Evolutionary conservation across 2,329 filamentous ascomycete species (phyloP).

Genomic region (Apiospora arundinis): DNA sequence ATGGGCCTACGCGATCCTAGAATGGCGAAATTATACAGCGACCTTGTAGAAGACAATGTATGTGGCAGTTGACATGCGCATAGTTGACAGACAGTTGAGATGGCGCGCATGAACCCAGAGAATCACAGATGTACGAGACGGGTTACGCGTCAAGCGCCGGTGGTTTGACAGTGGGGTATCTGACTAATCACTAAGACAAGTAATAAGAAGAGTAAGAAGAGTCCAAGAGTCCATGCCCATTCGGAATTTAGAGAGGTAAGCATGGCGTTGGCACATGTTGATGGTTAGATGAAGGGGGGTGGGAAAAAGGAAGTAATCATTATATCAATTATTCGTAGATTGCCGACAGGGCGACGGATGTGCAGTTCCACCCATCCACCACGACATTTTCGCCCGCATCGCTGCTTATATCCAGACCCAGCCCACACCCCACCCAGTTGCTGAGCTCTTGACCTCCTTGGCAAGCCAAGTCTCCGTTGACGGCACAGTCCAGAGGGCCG

Average conservation of each 20-base stretch:
- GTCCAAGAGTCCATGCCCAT: neutral
- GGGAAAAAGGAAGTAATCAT: neutral
- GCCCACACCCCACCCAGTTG: slow-evolving; percentile 39
- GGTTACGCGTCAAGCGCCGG: slow-evolving; percentile 18
- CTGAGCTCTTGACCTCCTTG: slow-evolving; percentile 28
- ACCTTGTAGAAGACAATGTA: neutral
- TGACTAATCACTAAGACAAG: slow-evolving; percentile 2
- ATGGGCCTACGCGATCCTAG: neutral
- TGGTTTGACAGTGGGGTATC: slow-evolving; percentile 8
- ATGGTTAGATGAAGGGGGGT: neutral
- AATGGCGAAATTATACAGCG: neutral
- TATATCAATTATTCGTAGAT: slow-evolving; percentile 27
- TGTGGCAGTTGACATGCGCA: neutral
- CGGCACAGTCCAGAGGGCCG: slow-evolving; percentile 32
- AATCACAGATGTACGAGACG: neutral
- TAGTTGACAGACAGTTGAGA: neutral
- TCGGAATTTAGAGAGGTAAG: neutral
- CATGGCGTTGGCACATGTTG: neutral
- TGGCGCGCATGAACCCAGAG: neutral
- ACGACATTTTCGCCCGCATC: slow-evolving; percentile 34
- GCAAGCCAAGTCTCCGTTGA: slow-evolving; percentile 31
- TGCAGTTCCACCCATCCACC: slow-evolving; percentile 37
- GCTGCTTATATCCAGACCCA: slow-evolving; percentile 37
- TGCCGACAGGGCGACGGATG: slow-evolving; percentile 29
- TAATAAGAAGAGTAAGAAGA: too few species aligned